Evolutionary conservation across 2,329 filamentous ascomycete species (phyloP).

Genomic region (Arthrobotrys iridis): DNA sequence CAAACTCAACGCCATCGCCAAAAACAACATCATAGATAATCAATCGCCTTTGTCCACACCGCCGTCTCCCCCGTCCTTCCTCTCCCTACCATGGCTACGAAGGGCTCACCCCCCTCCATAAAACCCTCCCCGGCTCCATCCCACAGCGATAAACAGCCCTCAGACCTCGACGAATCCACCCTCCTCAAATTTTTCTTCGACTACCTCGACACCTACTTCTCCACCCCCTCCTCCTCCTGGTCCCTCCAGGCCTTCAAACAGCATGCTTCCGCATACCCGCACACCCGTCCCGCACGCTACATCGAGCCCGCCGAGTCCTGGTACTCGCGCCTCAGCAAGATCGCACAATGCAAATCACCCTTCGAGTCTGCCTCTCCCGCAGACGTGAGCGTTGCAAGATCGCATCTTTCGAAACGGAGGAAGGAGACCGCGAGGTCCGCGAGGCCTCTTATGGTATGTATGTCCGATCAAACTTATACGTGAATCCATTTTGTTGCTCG

Average conservation of each 20-base stretch:
- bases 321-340: slow-evolving; percentile 5
- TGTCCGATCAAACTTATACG: not conserved
- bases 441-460: not conserved
- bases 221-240: slow-evolving; percentile 1
- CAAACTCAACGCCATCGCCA: not conserved
- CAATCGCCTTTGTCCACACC: not conserved
- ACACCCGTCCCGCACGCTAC: not conserved
- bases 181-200: not conserved
- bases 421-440: slow-evolving; percentile 3
- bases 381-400: slow-evolving; percentile 2
- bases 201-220: slow-evolving; percentile 2
- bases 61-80: not conserved
- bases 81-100: not conserved
- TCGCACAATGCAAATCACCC: not conserved
- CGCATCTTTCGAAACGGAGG: not conserved
- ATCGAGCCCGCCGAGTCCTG: not conserved
- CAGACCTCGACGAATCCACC: not conserved
- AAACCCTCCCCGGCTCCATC: not conserved
- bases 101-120: not conserved
- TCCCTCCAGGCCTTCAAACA: slow-evolving; percentile 2
- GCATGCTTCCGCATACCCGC: not conserved
- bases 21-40: not conserved
- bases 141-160: not conserved
- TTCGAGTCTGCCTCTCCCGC: slow-evolving; percentile 5
- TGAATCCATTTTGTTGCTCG: not conserved